Evolutionary conservation across 1,139 yeast genomes (phyloP).

Genomic region (Debaryomycetaceae sp.): DNA sequence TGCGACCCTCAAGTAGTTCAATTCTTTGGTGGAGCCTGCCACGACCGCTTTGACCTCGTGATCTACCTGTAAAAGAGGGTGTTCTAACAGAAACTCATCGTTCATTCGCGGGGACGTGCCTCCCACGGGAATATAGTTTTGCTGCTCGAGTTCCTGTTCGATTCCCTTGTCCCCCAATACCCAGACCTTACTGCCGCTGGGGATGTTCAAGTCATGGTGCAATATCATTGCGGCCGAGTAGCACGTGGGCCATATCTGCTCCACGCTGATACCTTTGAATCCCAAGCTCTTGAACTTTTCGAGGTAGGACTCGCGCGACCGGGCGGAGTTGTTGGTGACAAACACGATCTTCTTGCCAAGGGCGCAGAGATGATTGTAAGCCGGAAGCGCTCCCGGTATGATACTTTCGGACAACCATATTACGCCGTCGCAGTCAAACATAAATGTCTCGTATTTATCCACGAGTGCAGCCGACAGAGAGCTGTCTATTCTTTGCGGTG

Average conservation of each 20-base stretch:
- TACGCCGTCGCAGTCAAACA: conserved; percentile 94
- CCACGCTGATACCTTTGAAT: conserved; percentile 17
- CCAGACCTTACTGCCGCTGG: conserved; percentile 48
- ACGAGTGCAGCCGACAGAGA: conserved; percentile 39
- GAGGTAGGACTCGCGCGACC: conserved; percentile 22
- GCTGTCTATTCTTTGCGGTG: background rate
- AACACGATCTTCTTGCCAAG: conserved; percentile 22
- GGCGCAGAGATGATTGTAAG: conserved; percentile 44
- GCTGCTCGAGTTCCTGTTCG: conserved; percentile 54
- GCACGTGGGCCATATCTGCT: conserved; percentile 26
- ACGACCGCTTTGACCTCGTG: conserved; percentile 30
- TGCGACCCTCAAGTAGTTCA: conserved; percentile 29
- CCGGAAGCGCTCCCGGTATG: conserved; percentile 63
- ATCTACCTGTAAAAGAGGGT: conserved; percentile 35
- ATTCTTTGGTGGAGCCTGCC: conserved; percentile 29
- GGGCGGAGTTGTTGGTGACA: conserved; percentile 32
- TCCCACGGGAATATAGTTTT: conserved; percentile 64
- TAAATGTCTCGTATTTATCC: conserved; percentile 60
- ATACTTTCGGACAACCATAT: conserved; percentile 74
- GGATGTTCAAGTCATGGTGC: conserved; percentile 14
- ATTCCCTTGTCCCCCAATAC: conserved; percentile 81
- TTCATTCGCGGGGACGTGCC: conserved; percentile 46
- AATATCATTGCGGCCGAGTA: conserved; percentile 24
- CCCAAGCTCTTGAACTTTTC: conserved; percentile 24
- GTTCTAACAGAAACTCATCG: conserved; percentile 22